phyloP scores from a whole-genome alignment of 176 grass and related monocot species.

The Oryza meridionalis region DNA sequence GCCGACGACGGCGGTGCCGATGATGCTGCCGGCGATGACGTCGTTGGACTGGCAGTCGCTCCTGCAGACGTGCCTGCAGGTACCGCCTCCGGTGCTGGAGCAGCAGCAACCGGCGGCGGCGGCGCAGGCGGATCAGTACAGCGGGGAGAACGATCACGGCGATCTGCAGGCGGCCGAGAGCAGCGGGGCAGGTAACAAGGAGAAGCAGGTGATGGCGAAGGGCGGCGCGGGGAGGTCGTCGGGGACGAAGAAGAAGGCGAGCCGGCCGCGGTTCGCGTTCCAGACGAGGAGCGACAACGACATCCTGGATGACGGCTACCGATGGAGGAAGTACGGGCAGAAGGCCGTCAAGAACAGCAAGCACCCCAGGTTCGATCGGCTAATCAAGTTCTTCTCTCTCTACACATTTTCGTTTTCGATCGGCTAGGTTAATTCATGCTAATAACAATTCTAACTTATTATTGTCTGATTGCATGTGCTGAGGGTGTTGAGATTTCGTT shows the following conservation, averaged over 20 bases:
- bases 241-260: constrained; percentile 65
- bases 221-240: constrained; percentile 35
- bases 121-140: constrained; percentile 35
- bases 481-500: not conserved
- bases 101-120: constrained; percentile 14
- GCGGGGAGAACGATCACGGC: constrained; percentile 46
- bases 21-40: constrained; percentile 38
- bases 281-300: constrained; percentile 84
- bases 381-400: not conserved
- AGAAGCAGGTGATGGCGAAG: constrained; percentile 36
- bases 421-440: not conserved
- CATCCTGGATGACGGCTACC: constrained; percentile 89
- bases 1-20: not conserved
- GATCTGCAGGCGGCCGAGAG: constrained; percentile 26
- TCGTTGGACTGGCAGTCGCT: constrained; percentile 39
- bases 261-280: constrained; percentile 81
- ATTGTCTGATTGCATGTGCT: not conserved
- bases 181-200: not conserved
- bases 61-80: constrained; percentile 32
- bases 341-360: constrained; percentile 95
- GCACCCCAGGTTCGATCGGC: constrained; percentile 62
- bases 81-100: not conserved
- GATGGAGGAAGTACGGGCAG: constrained; percentile 96
- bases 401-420: not conserved
- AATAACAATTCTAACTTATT: not conserved